A percentile compares a stretch with the other conserved stretches of the same genome.
Evolutionary conservation across 345 rosid species (phyloP).

Genomic region (Mallotus nudiflorus): DNA sequence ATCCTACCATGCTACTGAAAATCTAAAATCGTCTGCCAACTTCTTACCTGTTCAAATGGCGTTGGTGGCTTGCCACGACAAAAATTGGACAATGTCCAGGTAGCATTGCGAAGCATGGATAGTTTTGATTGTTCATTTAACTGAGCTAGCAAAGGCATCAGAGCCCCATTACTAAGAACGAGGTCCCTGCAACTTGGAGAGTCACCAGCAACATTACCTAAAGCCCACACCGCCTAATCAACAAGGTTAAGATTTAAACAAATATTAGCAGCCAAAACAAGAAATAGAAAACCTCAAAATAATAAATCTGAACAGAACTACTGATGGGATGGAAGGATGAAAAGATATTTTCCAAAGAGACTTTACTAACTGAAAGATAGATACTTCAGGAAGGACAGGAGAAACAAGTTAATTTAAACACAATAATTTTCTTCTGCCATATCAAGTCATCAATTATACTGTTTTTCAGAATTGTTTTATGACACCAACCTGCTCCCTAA

Average conservation of each 20-base stretch:
- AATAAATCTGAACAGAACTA: not conserved
- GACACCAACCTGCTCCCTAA: slow-evolving; percentile 37
- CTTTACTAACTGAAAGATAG: not conserved
- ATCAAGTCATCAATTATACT: not conserved
- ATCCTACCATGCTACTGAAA: not conserved
- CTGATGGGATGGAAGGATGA: not conserved
- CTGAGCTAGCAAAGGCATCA: slow-evolving; percentile 64
- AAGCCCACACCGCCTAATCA: slow-evolving; percentile 72
- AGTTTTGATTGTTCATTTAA: slow-evolving; percentile 61
- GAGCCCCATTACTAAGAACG: slow-evolving; percentile 65
- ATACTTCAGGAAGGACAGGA: not conserved
- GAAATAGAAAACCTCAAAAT: not conserved
- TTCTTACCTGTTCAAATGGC: slow-evolving; percentile 63
- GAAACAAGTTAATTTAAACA: not conserved
- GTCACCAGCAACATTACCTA: slow-evolving; percentile 82
- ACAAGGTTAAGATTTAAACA: not conserved
- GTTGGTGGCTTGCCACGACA: slow-evolving; percentile 80
- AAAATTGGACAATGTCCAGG: slow-evolving; percentile 75
- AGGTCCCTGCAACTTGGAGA: slow-evolving; percentile 72
- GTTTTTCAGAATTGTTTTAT: not conserved
- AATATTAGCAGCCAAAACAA: slow-evolving; percentile 11
- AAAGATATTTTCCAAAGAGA: not conserved
- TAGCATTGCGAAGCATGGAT: slow-evolving; percentile 77
- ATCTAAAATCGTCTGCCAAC: not conserved
- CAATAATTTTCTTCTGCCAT: not conserved